A percentile compares a stretch with the other conserved stretches of the same genome.
Conservation (phyloP, 257 asterid genomes). For the Striga asiatica region DNA sequence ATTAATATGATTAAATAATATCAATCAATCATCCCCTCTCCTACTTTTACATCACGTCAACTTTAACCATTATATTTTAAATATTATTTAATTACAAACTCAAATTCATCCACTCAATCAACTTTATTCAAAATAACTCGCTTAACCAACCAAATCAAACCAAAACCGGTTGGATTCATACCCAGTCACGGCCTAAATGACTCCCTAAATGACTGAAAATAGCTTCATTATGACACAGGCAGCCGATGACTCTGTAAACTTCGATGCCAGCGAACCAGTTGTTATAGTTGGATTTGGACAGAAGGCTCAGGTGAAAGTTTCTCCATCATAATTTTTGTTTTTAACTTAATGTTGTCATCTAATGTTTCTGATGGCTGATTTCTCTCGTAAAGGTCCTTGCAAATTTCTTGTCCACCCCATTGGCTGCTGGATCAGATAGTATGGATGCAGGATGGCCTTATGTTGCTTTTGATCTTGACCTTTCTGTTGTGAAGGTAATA, state of each 20-base stretch:
- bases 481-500: slow-evolving; percentile 76
- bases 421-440: slow-evolving; percentile 63
- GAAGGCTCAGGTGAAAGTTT: slow-evolving; percentile 71
- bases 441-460: slow-evolving; percentile 58
- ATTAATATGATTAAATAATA: no score
- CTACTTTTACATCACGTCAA: no score
- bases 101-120: no score
- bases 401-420: slow-evolving; percentile 76
- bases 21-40: no score
- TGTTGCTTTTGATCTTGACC: slow-evolving; percentile 91
- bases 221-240: slow-evolving; percentile 36
- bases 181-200: no score
- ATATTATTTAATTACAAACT: no score
- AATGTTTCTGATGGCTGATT: slow-evolving; percentile 12
- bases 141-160: no score
- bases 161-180: no score
- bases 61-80: no score
- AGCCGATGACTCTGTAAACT: slow-evolving; percentile 45
- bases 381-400: slow-evolving; percentile 67
- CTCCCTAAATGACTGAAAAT: slow-evolving; percentile 15
- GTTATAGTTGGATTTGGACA: slow-evolving; percentile 95
- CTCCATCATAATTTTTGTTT: background rate
- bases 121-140: no score
- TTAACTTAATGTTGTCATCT: background rate
- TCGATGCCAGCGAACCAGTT: slow-evolving; percentile 76